Evolutionary conservation across 257 asterid species (phyloP).

Genomic region (Solanum chaucha): DNA sequence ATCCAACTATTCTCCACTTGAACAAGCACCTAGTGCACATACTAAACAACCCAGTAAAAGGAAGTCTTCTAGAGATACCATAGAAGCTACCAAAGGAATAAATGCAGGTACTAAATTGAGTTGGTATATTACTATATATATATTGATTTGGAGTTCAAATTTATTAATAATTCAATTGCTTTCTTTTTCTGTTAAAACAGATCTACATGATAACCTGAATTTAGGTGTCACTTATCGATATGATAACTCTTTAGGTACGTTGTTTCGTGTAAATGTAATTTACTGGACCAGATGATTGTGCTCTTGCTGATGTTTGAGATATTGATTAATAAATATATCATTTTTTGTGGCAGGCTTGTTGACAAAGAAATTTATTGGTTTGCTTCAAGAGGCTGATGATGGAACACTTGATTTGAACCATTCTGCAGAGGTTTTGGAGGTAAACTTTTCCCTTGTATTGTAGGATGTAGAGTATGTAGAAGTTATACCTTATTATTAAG

Average conservation of each 20-base stretch:
- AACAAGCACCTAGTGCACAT: background rate
- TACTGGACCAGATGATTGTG: background rate
- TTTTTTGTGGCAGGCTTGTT: conserved; percentile 48
- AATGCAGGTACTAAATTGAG: background rate
- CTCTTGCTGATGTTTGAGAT: background rate
- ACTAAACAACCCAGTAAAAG: background rate
- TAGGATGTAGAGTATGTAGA: background rate
- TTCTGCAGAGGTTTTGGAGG: conserved; percentile 55
- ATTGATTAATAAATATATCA: background rate
- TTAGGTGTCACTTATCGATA: conserved; percentile 38
- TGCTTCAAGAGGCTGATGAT: conserved; percentile 47
- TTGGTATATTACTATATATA: background rate
- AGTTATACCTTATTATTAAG: background rate
- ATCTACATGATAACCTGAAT: conserved; percentile 26
- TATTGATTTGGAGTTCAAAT: background rate
- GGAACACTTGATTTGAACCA: conserved; percentile 69
- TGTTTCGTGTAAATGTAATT: background rate
- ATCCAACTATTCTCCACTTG: background rate
- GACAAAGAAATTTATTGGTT: conserved; percentile 59
- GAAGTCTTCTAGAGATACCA: background rate
- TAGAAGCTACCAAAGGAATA: background rate
- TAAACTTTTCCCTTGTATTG: conserved; percentile 5
- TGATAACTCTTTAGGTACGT: conserved; percentile 81
- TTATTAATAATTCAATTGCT: conserved; percentile 3
- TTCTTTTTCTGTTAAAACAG: conserved; percentile 16